Evolutionary conservation across 1,284 basidiomycete genomes (phyloP), one percentile per base, ranked within the genome.

Genomic region (Melampsora larici-populina): DNA sequence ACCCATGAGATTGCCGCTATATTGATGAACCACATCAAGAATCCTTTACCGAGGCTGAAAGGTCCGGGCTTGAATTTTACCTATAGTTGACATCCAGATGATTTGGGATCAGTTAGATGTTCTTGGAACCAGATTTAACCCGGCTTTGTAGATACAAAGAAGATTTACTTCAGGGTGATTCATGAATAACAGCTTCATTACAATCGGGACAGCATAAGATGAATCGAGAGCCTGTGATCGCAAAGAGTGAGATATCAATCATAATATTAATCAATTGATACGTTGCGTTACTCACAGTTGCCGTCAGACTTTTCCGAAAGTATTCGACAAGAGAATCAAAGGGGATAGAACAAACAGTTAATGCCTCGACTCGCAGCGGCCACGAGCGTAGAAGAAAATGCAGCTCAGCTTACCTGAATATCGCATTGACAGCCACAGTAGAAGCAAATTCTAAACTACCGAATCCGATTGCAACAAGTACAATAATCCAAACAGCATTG

Each of bases 51-150:
- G 86, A 94, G 89, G 83, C 89, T 91, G 85, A 93, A 94, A n/a
- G 92, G 93, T n/a, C 92, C 93, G 0, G 92, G 92, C 82, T 90
- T 90, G 86, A 92, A 94, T 80, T 86, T 86, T 43, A 94, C 70
- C 70, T 72, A 18, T 2, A 13, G 6, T 64, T 29, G 7, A 26
- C 55, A 26, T 58, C 4, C 21, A n/a, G 43, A 5, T 17, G 55
- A 9, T 17, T 58, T 29, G 26, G 7, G 21, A n/a, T 58, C 55
- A n/a, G 55, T 29, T 7, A 4, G 3, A 29, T n/a, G 13, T 58
- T 58, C 3, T 29, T 58, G 3, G 21, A n/a, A n/a, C 13, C 21
- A n/a, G 13, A n/a, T 58, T 58, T 4, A 58, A 58, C 13, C 5
- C 7, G 55, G 11, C 7, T 58, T 58, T 58, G 21, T 58, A n/a